Conservation (phyloP, 768 basidiomycete genomes). For the Boletus vermiculosoides region DNA sequence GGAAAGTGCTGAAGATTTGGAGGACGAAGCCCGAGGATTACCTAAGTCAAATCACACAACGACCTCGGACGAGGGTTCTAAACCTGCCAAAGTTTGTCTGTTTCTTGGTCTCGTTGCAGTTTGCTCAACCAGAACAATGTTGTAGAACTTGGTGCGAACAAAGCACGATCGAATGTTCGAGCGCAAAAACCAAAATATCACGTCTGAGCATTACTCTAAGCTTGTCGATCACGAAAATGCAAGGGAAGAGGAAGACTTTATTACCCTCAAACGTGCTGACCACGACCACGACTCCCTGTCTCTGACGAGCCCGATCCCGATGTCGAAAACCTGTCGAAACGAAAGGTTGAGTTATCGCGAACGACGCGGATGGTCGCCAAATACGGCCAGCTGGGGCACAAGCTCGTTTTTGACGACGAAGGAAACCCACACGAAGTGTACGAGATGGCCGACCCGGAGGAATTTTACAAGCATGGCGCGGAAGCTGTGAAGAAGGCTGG, state of each 20-base stretch:
- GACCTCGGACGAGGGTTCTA: conserved; percentile 15
- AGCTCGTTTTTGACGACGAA: conserved; percentile 88
- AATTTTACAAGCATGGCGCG: conserved; percentile 64
- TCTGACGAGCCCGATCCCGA: conserved; percentile 35
- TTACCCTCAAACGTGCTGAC: conserved; percentile 88
- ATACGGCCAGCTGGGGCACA: conserved; percentile 57
- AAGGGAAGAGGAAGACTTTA: conserved; percentile 66
- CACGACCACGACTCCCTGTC: conserved; percentile 70
- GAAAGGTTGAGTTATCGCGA: conserved; percentile 72
- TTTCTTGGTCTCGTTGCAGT: neutral
- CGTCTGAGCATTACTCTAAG: conserved; percentile 87
- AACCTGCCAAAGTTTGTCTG: conserved; percentile 42
- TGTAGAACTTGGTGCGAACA: conserved; percentile 60
- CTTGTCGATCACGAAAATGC: conserved; percentile 69
- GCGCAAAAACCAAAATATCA: conserved; percentile 89
- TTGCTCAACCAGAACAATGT: neutral
- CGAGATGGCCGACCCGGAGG: conserved; percentile 73
- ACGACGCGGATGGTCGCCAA: conserved; percentile 74
- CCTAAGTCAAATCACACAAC: neutral
- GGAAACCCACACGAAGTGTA: conserved; percentile 80
- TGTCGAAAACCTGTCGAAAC: conserved; percentile 70
- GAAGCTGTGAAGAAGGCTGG: conserved; percentile 67
- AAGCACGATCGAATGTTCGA: conserved; percentile 99
- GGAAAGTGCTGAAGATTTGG: conserved; percentile 29
- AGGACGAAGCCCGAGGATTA: conserved; percentile 12